Evolutionary conservation across 441 rosid genomes (phyloP).

Genomic region (Jatropha multifida): DNA sequence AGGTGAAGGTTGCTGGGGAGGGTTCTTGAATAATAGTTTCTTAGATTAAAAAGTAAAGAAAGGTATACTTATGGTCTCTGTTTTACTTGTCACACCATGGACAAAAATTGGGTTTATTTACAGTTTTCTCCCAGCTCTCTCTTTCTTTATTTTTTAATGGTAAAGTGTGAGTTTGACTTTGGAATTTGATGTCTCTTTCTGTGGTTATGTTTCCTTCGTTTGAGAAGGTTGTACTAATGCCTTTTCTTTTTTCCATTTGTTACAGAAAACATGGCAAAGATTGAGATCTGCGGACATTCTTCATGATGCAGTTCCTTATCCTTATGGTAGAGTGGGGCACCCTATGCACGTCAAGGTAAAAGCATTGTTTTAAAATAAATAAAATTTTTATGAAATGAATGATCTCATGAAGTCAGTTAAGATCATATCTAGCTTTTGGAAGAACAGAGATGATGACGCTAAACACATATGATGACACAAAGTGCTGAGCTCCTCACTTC

Average conservation of each 20-base stretch:
- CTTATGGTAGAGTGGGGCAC: constrained; percentile 61
- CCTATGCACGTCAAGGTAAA: constrained; percentile 83
- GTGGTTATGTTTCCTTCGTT: constrained; percentile 8
- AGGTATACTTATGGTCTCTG: neutral
- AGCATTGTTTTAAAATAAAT: neutral
- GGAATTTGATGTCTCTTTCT: neutral
- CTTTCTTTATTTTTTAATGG: neutral
- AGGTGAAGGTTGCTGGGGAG: neutral
- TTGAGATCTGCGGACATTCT: constrained; percentile 56
- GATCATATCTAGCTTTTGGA: neutral
- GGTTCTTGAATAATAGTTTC: neutral
- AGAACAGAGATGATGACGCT: too few species aligned
- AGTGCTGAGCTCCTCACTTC: too few species aligned
- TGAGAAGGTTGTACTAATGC: neutral
- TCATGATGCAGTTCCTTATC: constrained; percentile 85
- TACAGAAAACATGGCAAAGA: constrained; percentile 90
- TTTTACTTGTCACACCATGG: neutral
- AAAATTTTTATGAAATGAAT: constrained; percentile 8
- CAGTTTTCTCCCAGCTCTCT: neutral
- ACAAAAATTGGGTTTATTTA: neutral
- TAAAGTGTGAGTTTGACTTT: neutral
- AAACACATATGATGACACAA: neutral
- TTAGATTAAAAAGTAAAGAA: neutral
- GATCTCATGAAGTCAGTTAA: neutral
- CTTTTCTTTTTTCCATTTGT: neutral